Conservation (phyloP, 768 basidiomycete species). For the Ramaria sp. region DNA sequence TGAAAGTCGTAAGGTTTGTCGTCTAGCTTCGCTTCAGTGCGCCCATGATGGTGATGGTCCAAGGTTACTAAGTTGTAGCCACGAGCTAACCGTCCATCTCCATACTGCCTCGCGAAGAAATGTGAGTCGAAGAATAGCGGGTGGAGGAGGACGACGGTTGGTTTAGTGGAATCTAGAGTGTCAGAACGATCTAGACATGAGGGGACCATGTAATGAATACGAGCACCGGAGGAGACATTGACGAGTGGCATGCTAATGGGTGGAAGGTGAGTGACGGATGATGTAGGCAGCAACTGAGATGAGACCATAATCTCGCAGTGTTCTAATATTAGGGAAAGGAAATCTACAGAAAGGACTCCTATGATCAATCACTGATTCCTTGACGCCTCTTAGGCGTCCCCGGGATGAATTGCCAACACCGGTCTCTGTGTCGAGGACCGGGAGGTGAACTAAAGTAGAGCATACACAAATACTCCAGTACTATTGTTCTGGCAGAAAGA, state of each 20-base stretch:
- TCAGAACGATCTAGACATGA: neutral
- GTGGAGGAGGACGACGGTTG: neutral
- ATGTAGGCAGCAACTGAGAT: neutral
- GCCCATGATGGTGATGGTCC: neutral
- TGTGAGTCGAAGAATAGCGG: neutral
- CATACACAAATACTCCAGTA: no score
- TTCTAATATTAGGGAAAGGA: no score
- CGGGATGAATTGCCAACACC: no score
- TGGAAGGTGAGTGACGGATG: neutral
- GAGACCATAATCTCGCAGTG: no score
- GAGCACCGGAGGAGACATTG: neutral
- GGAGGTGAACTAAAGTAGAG: no score
- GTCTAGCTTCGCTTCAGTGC: neutral
- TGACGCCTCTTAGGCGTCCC: no score
- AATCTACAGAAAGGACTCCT: no score
- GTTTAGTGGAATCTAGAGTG: neutral
- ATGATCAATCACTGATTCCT: no score
- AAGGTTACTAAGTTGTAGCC: neutral
- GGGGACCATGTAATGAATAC: neutral
- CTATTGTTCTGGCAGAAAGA: no score
- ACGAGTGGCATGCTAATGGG: neutral
- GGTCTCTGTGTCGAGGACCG: no score
- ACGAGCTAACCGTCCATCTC: neutral
- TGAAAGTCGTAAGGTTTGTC: neutral
- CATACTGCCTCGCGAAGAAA: neutral